Base-by-base conservation (phyloP, 2,329 filamentous ascomycete genomes). In the Xylariaceae sp. region DNA sequence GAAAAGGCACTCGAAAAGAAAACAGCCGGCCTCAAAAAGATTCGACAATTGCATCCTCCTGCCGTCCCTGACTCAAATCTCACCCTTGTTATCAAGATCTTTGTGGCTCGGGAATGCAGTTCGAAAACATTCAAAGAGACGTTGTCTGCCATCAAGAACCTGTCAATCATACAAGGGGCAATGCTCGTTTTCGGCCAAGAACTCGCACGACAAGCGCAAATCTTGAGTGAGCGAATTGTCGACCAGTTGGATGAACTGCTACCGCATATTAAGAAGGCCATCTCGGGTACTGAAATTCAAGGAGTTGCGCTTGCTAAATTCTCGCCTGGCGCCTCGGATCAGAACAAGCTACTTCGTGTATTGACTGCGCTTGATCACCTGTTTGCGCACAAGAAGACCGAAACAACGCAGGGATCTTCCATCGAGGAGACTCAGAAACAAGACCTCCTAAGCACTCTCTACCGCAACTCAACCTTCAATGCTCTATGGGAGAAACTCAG, bases 111-210 rank as follows among this genome's bases (percentile, higher is more conserved):
- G 43, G 94, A 99, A 69, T 99, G 94, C 71, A 96, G 90, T 64
- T 91, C 89, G 55, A 96, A 96, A 75, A 97, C 94, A 0, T 99
- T 99, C 78, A 89, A 94, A 66, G 95, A 97, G 68, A 97, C 94
- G 1, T 81, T 99, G 47, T 94, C 92, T 14, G 95, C 95, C n/a
- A 96, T 99, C 75, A 97, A 96, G 73, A 96, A 97, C 63, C 79
- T 99, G 39, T 97, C 91, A 5, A 86, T 89, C 36, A 94, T 99
- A 53, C 90, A 92, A 14, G 90, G 87, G 11, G 90, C 92, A 15
- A 94, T 95, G 70, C 82, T 87, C 46, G 79, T 90, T 11, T 97
- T 99, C 66, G 94, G 94, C n/a, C 85, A 88, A 58, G 92, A 99
- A 70, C 79, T 99, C 44, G 89, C 96, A 51, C 80, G 82, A 43